phyloP scores from a whole-genome alignment of 2,329 filamentous ascomycete species.

The Periglandula ipomoeae region DNA sequence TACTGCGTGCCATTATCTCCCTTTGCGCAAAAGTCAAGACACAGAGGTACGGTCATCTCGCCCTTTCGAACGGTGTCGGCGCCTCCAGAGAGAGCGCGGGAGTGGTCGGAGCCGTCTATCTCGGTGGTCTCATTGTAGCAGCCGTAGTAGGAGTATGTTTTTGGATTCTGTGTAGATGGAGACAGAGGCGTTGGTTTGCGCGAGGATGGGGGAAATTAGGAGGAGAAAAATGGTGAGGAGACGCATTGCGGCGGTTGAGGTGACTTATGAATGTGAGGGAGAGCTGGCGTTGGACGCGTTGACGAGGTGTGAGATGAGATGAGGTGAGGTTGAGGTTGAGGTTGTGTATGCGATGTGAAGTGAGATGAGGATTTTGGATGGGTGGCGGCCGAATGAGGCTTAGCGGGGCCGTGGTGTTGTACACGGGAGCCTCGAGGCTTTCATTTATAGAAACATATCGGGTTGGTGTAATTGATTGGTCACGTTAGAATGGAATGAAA shows the following conservation, averaged over 20 bases:
- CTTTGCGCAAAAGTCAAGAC: slow-evolving; percentile 40
- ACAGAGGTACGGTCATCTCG: slow-evolving; percentile 42
- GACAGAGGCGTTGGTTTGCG: slow-evolving; percentile 9
- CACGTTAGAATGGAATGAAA: too few species aligned
- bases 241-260: background rate
- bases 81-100: slow-evolving; percentile 39
- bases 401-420: too few species aligned
- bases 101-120: slow-evolving; percentile 26
- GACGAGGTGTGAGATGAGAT: background rate
- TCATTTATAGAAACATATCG: too few species aligned
- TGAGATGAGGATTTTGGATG: too few species aligned
- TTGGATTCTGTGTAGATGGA: slow-evolving; percentile 26
- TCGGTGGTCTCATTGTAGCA: slow-evolving; percentile 51
- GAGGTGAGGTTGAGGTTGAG: slow-evolving; percentile 17
- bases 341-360: too few species aligned
- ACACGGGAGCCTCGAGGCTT: too few species aligned
- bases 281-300: background rate
- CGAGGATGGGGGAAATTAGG: slow-evolving; percentile 6
- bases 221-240: slow-evolving; percentile 10
- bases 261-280: too few species aligned
- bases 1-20: slow-evolving; percentile 25
- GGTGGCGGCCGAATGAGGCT: too few species aligned
- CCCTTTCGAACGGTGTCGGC: slow-evolving; percentile 29
- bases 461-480: too few species aligned
- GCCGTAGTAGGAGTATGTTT: slow-evolving; percentile 41